Conservation (phyloP, 805 yeast species). For the Candida xiaguanensis region DNA sequence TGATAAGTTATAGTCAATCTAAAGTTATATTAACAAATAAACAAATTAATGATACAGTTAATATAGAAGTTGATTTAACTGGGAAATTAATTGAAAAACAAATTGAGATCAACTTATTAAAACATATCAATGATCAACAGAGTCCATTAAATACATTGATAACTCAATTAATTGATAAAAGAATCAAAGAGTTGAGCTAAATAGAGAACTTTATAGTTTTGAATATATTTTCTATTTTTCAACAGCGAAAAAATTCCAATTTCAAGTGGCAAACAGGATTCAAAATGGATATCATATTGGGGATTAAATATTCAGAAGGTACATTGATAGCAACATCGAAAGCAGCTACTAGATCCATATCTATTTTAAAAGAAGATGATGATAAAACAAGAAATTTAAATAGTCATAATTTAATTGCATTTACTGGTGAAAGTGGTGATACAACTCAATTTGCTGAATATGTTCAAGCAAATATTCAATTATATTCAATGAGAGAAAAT, state of each 20-base stretch:
- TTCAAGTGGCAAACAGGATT: constrained; percentile 3
- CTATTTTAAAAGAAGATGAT: constrained; percentile 39
- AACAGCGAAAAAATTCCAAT: neutral
- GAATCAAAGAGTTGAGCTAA: constrained; percentile 15
- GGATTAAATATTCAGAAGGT: constrained; percentile 75
- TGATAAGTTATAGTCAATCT: constrained; percentile 86
- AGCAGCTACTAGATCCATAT: constrained; percentile 73
- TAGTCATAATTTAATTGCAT: constrained; percentile 78
- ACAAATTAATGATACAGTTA: constrained; percentile 60
- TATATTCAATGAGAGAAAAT: constrained; percentile 81
- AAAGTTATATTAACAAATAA: constrained; percentile 74
- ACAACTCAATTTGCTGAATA: constrained; percentile 94
- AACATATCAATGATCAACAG: constrained; percentile 47
- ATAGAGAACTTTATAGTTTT: neutral
- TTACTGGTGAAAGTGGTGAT: constrained; percentile 95
- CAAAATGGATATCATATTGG: constrained; percentile 84
- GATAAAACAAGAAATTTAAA: constrained; percentile 58
- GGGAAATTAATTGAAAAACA: constrained; percentile 92
- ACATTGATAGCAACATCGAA: constrained; percentile 92
- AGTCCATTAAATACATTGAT: constrained; percentile 52
- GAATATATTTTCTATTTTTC: neutral
- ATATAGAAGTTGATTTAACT: constrained; percentile 91
- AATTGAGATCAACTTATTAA: constrained; percentile 54
- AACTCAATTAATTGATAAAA: constrained; percentile 26
- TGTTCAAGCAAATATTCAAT: constrained; percentile 86